These are phyloP conservation scores for Paramarasmius palmivorus DNA, from an alignment of 1,284 basidiomycete species.

Conservation along the genomic window DNA sequence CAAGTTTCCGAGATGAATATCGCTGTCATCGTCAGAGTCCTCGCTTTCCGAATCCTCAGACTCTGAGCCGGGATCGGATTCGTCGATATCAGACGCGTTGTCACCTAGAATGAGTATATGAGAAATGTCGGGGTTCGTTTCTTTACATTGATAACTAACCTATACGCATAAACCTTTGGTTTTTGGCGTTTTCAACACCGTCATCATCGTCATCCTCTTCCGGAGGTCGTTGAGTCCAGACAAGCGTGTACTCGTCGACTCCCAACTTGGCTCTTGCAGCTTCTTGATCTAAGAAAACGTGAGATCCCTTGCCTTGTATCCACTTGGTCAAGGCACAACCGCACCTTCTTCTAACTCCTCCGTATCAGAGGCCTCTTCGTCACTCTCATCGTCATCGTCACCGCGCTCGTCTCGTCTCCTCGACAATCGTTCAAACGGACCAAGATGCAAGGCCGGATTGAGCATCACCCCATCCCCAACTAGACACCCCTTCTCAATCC, in stretches of 20 bases:
- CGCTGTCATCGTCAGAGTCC: conserved; percentile 34
- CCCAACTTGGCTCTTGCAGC: conserved; percentile 50
- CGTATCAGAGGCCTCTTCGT: conserved; percentile 57
- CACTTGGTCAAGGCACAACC: conserved; percentile 21
- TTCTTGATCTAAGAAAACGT: conserved; percentile 40
- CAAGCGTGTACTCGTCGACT: conserved; percentile 62
- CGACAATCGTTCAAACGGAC: conserved; percentile 74
- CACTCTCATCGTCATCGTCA: conserved; percentile 27
- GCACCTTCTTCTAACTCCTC: conserved; percentile 66
- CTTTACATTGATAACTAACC: conserved; percentile 39
- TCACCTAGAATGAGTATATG: conserved; percentile 46
- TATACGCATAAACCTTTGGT: conserved; percentile 70
- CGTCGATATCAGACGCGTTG: conserved; percentile 54
- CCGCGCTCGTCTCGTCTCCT: conserved; percentile 34
- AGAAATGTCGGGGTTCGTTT: conserved; percentile 9
- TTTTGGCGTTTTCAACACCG: conserved; percentile 58
- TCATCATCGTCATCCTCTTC: conserved; percentile 65
- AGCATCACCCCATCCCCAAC: conserved; percentile 81
- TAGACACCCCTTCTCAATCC: conserved; percentile 69
- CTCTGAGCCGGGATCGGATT: conserved; percentile 58
- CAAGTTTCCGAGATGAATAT: conserved; percentile 33
- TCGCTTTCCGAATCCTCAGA: conserved; percentile 36
- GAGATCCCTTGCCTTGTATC: conserved; percentile 7
- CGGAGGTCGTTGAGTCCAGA: conserved; percentile 60
- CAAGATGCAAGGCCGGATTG: conserved; percentile 70